phyloP scores from a whole-genome alignment of 2,329 filamentous ascomycete genomes.

The Trichophyton verrucosum region DNA sequence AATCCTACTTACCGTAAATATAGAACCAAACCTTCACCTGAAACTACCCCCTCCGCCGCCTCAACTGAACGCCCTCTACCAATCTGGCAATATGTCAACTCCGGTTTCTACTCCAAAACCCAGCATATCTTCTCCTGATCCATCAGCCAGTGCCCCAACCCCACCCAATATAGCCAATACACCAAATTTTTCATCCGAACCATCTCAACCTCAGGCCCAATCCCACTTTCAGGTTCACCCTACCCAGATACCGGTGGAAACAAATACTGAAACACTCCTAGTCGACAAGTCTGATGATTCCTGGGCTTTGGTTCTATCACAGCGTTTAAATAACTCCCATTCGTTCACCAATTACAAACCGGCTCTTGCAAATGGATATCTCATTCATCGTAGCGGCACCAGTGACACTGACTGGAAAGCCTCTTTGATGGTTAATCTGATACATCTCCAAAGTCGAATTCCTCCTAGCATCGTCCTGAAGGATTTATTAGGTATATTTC shows the following conservation, averaged over 20 bases:
- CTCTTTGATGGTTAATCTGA: constrained; percentile 31
- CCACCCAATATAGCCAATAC: constrained; percentile 18
- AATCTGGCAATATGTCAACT: constrained; percentile 18
- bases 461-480: constrained; percentile 26
- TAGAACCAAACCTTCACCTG: constrained; percentile 25
- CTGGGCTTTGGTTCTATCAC: constrained; percentile 45
- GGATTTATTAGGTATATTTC: constrained; percentile 34
- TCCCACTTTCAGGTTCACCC: constrained; percentile 19
- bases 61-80: constrained; percentile 23
- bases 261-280: constrained; percentile 45
- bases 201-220: not conserved
- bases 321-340: constrained; percentile 32
- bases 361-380: constrained; percentile 34
- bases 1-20: constrained; percentile 25
- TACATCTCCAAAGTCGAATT: constrained; percentile 23
- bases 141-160: constrained; percentile 29
- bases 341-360: constrained; percentile 30
- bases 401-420: constrained; percentile 32
- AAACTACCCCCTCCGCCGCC: constrained; percentile 24
- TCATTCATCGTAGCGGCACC: constrained; percentile 34
- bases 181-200: constrained; percentile 15
- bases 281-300: constrained; percentile 46
- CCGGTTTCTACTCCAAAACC: constrained; percentile 30
- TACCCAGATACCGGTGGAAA: constrained; percentile 28
- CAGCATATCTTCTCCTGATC: constrained; percentile 31